Base-by-base conservation (phyloP, 2,329 filamentous ascomycete genomes). In the Microcyclospora tardicrescens region DNA sequence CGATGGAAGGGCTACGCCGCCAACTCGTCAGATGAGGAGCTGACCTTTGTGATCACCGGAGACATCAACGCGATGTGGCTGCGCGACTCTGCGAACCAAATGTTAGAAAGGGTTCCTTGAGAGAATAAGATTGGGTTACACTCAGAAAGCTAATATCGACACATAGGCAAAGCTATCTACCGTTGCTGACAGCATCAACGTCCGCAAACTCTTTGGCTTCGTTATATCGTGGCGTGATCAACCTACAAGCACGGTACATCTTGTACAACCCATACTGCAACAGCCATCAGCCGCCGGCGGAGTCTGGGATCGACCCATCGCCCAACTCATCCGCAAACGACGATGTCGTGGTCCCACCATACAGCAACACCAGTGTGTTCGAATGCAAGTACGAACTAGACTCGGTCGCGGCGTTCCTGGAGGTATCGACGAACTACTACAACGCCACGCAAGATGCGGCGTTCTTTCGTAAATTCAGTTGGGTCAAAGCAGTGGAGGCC, bases 171-270 rank as follows among this genome's bases (percentile, higher is more conserved):
- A 79, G 77, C 24, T 80, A 84, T 50, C 66, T 78, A 34, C 68
- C 73, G 1, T 60, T 83, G 10, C 61, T 84, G 13, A 68, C 66
- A 39, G 64, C 71, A 2, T 73, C 71, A 29, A 61, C 61, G 5
- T 66, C 67, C 3, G 59, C 63, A 4, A 65, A 77, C 51, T 79
- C 77, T 1, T 65, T 84, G 14, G 78, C 79, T 28, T 75, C 72
- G 15, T 62, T 84, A 0, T 83, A 78, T 60, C 71, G 79, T 11
- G 80, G 80, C 1, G 71, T 80, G 2, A 80, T 85, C 56, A 84
- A 84, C 54, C 65, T 81, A 5, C 80, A 84, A 54, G 67, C 78
- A 15, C 68, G 79, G 33, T 84, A 82, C 56, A 68, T 84, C 37
- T 65, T 75, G 38, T 69, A 71, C 27, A 73, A 72, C 12, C 68